Conservation (phyloP, 2,329 filamentous ascomycete species). For the Akanthomyces lecanii region DNA sequence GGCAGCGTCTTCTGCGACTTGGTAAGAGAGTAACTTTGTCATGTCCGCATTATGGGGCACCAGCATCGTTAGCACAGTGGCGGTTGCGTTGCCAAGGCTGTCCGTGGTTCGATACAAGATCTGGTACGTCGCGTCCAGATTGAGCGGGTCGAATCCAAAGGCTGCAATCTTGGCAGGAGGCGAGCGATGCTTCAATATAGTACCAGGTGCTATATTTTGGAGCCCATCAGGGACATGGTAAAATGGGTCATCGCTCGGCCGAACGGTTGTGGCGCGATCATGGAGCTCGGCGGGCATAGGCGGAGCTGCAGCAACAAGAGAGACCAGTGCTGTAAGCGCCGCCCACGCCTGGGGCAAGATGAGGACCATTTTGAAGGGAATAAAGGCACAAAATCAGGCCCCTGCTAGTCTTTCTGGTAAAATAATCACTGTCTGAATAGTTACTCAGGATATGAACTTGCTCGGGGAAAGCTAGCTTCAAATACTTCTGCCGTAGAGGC, state of each 20-base stretch:
- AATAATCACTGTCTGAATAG: not conserved
- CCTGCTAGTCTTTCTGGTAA: not conserved
- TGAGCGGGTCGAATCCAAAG: slow-evolving; percentile 19
- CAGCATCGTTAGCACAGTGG: slow-evolving; percentile 36
- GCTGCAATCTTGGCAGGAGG: slow-evolving; percentile 23
- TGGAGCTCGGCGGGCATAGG: not conserved
- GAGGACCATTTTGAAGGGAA: not conserved
- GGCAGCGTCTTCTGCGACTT: slow-evolving; percentile 38
- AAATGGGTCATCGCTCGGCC: slow-evolving; percentile 24
- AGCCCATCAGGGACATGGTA: slow-evolving; percentile 22
- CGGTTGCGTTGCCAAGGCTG: slow-evolving; percentile 31
- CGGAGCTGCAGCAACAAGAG: not conserved
- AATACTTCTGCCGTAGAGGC: not conserved
- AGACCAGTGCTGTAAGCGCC: not conserved
- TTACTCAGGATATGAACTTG: not conserved
- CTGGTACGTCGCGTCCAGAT: slow-evolving; percentile 26
- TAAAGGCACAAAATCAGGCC: not conserved
- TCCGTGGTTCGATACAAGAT: slow-evolving; percentile 39
- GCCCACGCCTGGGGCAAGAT: not conserved
- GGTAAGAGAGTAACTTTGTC: slow-evolving; percentile 37
- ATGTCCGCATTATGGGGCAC: slow-evolving; percentile 30
- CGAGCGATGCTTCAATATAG: slow-evolving; percentile 22
- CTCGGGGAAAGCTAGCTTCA: not conserved
- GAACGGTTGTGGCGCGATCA: slow-evolving; percentile 6
- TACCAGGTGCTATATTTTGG: slow-evolving; percentile 19